A percentile compares a stretch with the other conserved stretches of the same genome.
Conservation (phyloP, 495 filamentous ascomycete genomes). For the Penicillium turbatum region DNA sequence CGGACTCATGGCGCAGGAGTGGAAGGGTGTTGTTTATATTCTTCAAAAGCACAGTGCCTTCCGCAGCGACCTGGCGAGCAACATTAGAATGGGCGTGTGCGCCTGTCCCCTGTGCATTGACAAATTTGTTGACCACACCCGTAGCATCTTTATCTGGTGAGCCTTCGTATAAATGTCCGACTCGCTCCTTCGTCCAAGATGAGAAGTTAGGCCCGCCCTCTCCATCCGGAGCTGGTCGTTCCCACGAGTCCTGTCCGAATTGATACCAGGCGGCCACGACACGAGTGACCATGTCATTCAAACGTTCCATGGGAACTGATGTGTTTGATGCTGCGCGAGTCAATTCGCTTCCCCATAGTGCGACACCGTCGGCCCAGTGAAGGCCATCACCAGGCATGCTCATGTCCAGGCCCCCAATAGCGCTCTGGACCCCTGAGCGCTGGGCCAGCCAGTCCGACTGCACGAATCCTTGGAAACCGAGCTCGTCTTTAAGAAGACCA, state of each 20-base stretch:
- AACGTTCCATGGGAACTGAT: constrained; percentile 71
- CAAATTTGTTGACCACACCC: constrained; percentile 70
- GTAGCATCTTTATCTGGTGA: constrained; percentile 50
- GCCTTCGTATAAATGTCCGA: constrained; percentile 61
- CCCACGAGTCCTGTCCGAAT: constrained; percentile 72
- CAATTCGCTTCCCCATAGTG: constrained; percentile 76
- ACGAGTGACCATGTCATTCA: constrained; percentile 92
- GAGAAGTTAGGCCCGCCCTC: constrained; percentile 84
- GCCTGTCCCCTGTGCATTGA: constrained; percentile 62
- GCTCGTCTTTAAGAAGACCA: constrained; percentile 88
- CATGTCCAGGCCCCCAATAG: constrained; percentile 87
- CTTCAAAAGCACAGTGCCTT: constrained; percentile 84
- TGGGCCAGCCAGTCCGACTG: constrained; percentile 94
- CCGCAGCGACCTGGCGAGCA: constrained; percentile 69
- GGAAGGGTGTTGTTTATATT: constrained; percentile 64
- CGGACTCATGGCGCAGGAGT: constrained; percentile 51
- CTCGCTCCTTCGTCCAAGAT: constrained; percentile 73
- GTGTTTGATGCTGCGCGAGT: constrained; percentile 76
- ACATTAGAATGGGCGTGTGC: constrained; percentile 63
- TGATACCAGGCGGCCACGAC: constrained; percentile 94
- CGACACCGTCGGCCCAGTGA: constrained; percentile 67
- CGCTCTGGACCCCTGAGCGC: constrained; percentile 71
- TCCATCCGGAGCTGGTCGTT: constrained; percentile 50
- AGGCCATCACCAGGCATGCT: constrained; percentile 92
- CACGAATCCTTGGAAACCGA: constrained; percentile 93